These are phyloP conservation scores for Lepidopterella palustris DNA, from an alignment of 495 filamentous ascomycete species.

Conservation along the genomic window DNA sequence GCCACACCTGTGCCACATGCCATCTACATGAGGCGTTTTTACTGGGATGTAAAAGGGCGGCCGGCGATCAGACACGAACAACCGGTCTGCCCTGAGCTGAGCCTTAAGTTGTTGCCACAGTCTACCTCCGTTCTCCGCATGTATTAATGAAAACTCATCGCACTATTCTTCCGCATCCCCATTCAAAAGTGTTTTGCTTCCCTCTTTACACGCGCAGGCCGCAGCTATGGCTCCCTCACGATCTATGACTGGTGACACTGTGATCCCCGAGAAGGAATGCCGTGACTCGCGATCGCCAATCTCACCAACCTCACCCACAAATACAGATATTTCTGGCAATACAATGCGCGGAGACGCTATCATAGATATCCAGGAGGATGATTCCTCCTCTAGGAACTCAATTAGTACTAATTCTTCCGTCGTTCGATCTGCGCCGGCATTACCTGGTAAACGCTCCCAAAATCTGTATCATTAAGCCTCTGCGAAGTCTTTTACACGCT, in stretches of 20 bases:
- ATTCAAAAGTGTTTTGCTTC: neutral
- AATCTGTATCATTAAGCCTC: neutral
- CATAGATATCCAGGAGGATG: slow-evolving; percentile 24
- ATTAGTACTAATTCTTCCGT: slow-evolving; percentile 4
- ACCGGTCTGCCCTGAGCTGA: neutral
- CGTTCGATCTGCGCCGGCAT: neutral
- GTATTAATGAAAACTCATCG: neutral
- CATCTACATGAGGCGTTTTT: neutral
- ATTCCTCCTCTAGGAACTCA: slow-evolving; percentile 5
- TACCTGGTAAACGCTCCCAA: neutral
- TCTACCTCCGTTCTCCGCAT: neutral
- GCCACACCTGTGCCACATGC: neutral
- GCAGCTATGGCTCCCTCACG: slow-evolving; percentile 22
- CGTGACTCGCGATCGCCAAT: slow-evolving; percentile 2
- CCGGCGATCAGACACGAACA: neutral
- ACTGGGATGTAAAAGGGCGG: neutral
- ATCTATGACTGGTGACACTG: slow-evolving; percentile 26
- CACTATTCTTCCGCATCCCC: too few species aligned
- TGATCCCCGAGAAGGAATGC: slow-evolving; percentile 15
- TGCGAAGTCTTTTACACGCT: neutral
- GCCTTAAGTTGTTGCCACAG: neutral
- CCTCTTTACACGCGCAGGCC: slow-evolving; percentile 1
- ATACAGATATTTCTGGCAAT: slow-evolving; percentile 14
- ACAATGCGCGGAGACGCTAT: slow-evolving; percentile 25
- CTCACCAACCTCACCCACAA: slow-evolving; percentile 16